Percentiles rank a stretch among this genome's conserved stretches.
Evolutionary conservation across 108 stramenopile genomes (phyloP).

Genomic region (Cylindrotheca fusiformis): DNA sequence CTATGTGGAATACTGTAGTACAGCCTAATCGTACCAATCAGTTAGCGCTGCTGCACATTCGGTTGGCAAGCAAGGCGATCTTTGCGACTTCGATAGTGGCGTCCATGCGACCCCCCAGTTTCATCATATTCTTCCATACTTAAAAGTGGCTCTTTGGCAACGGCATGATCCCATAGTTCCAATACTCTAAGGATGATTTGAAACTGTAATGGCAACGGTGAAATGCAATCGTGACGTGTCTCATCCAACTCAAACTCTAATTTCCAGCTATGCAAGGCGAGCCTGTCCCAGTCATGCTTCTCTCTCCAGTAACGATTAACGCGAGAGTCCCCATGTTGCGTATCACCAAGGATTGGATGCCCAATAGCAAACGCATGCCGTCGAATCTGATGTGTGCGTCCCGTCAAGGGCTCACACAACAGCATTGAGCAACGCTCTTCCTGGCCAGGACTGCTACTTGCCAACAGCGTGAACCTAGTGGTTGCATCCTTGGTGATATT

Average conservation of each 20-base stretch:
- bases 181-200: conserved; percentile 17
- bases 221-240: conserved; percentile 18
- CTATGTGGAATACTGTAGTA: too few species aligned
- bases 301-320: conserved; percentile 73
- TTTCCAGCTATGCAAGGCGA: conserved; percentile 64
- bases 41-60: too few species aligned
- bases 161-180: conserved; percentile 42
- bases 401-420: conserved; percentile 47
- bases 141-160: conserved; percentile 34
- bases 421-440: conserved; percentile 38
- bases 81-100: conserved; percentile 29
- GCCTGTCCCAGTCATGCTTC: conserved; percentile 43
- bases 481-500: conserved; percentile 29
- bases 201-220: conserved; percentile 47
- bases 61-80: too few species aligned
- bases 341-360: conserved; percentile 69
- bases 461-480: conserved; percentile 39
- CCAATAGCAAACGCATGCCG: conserved; percentile 50
- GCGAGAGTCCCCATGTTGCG: conserved; percentile 65
- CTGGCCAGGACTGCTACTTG: conserved; percentile 9
- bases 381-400: conserved; percentile 67
- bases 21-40: too few species aligned
- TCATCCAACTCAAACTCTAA: conserved; percentile 40
- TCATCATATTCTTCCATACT: conserved; percentile 39
- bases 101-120: conserved; percentile 49